phyloP scores from a whole-genome alignment of 306 rosid genomes.

The Psophocarpus tetragonolobus region DNA sequence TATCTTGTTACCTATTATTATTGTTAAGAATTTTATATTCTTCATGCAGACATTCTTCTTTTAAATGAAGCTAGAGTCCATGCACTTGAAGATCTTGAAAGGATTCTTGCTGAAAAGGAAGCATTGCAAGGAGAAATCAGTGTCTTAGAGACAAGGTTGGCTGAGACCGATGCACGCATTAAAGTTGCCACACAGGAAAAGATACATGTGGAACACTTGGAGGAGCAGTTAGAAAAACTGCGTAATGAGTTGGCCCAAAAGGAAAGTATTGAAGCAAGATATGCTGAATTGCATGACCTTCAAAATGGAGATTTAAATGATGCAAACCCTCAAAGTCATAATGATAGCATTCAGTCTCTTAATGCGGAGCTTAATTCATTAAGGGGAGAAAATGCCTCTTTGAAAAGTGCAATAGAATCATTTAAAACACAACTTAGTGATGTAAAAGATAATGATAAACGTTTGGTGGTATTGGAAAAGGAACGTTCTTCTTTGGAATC shows the following conservation, averaged over 20 bases:
- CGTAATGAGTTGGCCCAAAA: conserved; percentile 48
- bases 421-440: conserved; percentile 56
- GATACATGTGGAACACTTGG: conserved; percentile 64
- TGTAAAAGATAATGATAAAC: conserved; percentile 58
- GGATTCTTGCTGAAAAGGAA: conserved; percentile 73
- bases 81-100: conserved; percentile 79
- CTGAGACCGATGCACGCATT: conserved; percentile 73
- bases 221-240: conserved; percentile 60
- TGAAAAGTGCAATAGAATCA: conserved; percentile 61
- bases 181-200: conserved; percentile 71
- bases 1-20: background rate
- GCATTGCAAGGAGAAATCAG: conserved; percentile 73
- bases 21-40: conserved; percentile 28
- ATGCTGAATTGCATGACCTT: conserved; percentile 41
- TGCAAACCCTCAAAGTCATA: conserved; percentile 29
- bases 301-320: conserved; percentile 31
- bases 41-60: conserved; percentile 70
- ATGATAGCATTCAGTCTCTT: conserved; percentile 44
- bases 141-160: conserved; percentile 66
- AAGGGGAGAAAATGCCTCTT: conserved; percentile 66
- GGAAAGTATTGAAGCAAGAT: conserved; percentile 43
- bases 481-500: conserved; percentile 73
- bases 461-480: conserved; percentile 64
- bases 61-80: conserved; percentile 76
- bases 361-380: conserved; percentile 59